These are phyloP conservation scores for Xylaria sp. DNA, from an alignment of 2,329 filamentous ascomycete species.

Conservation along the genomic window DNA sequence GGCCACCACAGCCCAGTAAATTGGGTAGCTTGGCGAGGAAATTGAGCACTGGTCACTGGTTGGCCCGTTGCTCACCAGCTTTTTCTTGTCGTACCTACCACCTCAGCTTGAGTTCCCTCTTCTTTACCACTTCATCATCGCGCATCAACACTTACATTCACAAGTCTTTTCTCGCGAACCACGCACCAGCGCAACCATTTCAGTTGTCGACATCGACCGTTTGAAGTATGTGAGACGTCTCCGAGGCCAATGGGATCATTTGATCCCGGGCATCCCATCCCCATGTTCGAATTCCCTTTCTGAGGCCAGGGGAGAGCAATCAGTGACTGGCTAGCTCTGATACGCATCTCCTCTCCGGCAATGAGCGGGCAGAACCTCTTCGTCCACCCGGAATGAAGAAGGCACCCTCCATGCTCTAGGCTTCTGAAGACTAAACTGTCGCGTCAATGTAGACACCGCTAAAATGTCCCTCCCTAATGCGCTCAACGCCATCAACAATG, in stretches of 20 bases:
- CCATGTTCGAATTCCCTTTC: constrained; percentile 40
- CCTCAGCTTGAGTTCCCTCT: background rate
- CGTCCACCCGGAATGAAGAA: constrained; percentile 50
- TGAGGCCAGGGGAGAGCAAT: constrained; percentile 69
- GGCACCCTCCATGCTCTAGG: constrained; percentile 73
- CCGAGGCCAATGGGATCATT: constrained; percentile 43
- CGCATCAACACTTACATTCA: constrained; percentile 28
- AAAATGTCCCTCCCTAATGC: constrained; percentile 99
- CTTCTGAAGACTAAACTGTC: constrained; percentile 66
- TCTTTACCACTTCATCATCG: constrained; percentile 28
- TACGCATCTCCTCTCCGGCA: constrained; percentile 69
- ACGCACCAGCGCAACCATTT: constrained; percentile 34
- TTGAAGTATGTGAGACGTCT: constrained; percentile 53
- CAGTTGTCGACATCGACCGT: background rate
- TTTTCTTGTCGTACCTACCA: constrained; percentile 27
- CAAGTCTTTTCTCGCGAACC: constrained; percentile 28
- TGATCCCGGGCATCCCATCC: constrained; percentile 37
- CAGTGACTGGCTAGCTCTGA: constrained; percentile 50
- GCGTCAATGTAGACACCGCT: constrained; percentile 66
- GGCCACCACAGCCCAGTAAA: background rate
- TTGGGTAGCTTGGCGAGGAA: constrained; percentile 20
- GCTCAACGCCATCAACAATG: constrained; percentile 99
- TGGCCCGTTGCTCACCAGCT: constrained; percentile 12
- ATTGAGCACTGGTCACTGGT: constrained; percentile 12
- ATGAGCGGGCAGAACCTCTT: constrained; percentile 73